Percentiles rank a stretch among this genome's conserved stretches.
phyloP scores from a whole-genome alignment of 1,139 yeast species.

The Wickerhamomyces sp. region DNA sequence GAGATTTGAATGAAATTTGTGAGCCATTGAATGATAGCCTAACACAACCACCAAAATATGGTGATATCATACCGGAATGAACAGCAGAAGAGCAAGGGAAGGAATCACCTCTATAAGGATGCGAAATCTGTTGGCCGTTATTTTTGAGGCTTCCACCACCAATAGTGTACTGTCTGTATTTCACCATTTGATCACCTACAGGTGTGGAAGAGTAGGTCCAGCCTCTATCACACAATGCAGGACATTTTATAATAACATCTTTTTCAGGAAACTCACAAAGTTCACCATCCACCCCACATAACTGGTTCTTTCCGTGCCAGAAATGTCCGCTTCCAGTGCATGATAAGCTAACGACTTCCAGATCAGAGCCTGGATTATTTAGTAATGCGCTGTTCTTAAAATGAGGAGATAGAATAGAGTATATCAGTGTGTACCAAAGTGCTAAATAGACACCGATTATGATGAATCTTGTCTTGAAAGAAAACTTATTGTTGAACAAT shows the following conservation, averaged over 20 bases:
- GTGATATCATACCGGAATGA: constrained; percentile 77
- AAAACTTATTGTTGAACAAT: constrained; percentile 30
- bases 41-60: constrained; percentile 80
- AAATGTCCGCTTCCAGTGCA: constrained; percentile 39
- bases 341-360: constrained; percentile 31
- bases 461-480: constrained; percentile 28
- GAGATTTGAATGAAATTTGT: constrained; percentile 43
- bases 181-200: constrained; percentile 64
- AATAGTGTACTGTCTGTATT: constrained; percentile 67
- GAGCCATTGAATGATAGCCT: constrained; percentile 54
- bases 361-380: constrained; percentile 12
- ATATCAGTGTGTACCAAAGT: constrained; percentile 26
- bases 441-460: constrained; percentile 35
- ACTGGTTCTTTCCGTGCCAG: constrained; percentile 74
- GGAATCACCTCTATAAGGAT: constrained; percentile 84
- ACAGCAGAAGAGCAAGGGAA: constrained; percentile 88
- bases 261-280: constrained; percentile 43
- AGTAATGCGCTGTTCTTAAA: constrained; percentile 25
- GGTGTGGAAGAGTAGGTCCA: constrained; percentile 76
- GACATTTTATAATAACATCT: constrained; percentile 70
- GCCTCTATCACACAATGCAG: constrained; percentile 80
- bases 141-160: constrained; percentile 60
- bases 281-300: constrained; percentile 70
- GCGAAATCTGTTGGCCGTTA: constrained; percentile 30
- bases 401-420: constrained; percentile 23